Conservation (phyloP, 305 asterid genomes). For the Ajuga reptans region DNA sequence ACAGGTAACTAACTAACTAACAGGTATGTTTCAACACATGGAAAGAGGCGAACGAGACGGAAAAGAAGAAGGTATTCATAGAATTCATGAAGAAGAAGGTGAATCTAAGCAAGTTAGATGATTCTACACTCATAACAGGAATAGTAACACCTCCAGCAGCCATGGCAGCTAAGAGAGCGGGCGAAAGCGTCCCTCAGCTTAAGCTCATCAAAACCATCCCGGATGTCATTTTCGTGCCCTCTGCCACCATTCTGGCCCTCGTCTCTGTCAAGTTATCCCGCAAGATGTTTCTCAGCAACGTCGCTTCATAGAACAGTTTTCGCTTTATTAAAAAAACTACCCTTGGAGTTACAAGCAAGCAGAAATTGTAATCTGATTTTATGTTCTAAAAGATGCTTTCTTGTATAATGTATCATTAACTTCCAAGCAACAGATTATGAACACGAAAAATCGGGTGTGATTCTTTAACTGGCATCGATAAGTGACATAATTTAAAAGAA, state of each 20-base stretch:
- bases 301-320: constrained; percentile 30
- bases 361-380: too few relatives aligned
- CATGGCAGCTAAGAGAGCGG: constrained; percentile 78
- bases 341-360: not conserved
- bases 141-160: constrained; percentile 74
- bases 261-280: constrained; percentile 59
- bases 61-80: constrained; percentile 39
- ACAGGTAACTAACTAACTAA: not conserved
- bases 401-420: not conserved
- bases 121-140: constrained; percentile 58
- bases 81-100: constrained; percentile 55
- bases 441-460: not conserved
- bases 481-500: not conserved
- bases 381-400: not conserved
- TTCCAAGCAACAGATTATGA: not conserved
- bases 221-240: constrained; percentile 65
- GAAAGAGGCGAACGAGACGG: constrained; percentile 28
- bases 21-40: constrained; percentile 45
- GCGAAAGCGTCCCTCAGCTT: constrained; percentile 76
- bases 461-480: constrained; percentile 1
- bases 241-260: constrained; percentile 69
- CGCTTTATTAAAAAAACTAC: not conserved
- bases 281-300: constrained; percentile 45
- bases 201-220: constrained; percentile 61
- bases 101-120: constrained; percentile 51